These are phyloP conservation scores for Monosporozyma yasuniensis DNA, from an alignment of 805 yeast species.

Conservation along the genomic window DNA sequence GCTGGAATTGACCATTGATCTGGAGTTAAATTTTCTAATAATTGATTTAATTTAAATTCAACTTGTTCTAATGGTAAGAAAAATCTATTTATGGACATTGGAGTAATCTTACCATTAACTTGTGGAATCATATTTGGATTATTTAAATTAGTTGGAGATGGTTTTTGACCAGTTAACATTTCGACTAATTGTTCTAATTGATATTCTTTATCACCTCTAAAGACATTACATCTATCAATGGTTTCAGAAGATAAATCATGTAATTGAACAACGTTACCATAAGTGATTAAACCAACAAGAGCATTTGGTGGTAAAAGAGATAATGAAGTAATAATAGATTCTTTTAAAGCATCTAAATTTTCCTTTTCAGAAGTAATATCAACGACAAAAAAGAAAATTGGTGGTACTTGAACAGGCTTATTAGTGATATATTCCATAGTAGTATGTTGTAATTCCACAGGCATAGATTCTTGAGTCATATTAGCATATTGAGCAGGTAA, in stretches of 20 bases:
- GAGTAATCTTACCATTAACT: slow-evolving; percentile 30
- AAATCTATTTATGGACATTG: slow-evolving; percentile 49
- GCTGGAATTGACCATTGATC: slow-evolving; percentile 88
- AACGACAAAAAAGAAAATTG: slow-evolving; percentile 75
- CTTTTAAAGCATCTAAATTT: slow-evolving; percentile 74
- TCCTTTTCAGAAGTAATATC: slow-evolving; percentile 88
- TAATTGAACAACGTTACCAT: slow-evolving; percentile 81
- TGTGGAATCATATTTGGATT: slow-evolving; percentile 6
- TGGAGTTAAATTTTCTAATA: slow-evolving; percentile 64
- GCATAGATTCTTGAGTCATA: slow-evolving; percentile 65
- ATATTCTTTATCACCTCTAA: slow-evolving; percentile 85
- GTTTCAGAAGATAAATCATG: slow-evolving; percentile 69
- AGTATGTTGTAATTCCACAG: slow-evolving; percentile 66
- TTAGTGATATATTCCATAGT: slow-evolving; percentile 80
- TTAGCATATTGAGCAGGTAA: slow-evolving; percentile 77
- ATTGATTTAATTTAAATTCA: slow-evolving; percentile 72
- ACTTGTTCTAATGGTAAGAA: slow-evolving; percentile 66
- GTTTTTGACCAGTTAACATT: slow-evolving; percentile 51
- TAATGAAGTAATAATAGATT: slow-evolving; percentile 64
- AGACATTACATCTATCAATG: slow-evolving; percentile 68
- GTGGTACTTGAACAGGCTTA: slow-evolving; percentile 76
- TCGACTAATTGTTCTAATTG: slow-evolving; percentile 45
- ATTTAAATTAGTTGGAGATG: slow-evolving; percentile 25
- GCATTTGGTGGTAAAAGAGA: slow-evolving; percentile 84
- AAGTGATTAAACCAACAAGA: slow-evolving; percentile 74